Base-by-base conservation (phyloP, 768 basidiomycete species). In the Fomitopsis serialis region DNA sequence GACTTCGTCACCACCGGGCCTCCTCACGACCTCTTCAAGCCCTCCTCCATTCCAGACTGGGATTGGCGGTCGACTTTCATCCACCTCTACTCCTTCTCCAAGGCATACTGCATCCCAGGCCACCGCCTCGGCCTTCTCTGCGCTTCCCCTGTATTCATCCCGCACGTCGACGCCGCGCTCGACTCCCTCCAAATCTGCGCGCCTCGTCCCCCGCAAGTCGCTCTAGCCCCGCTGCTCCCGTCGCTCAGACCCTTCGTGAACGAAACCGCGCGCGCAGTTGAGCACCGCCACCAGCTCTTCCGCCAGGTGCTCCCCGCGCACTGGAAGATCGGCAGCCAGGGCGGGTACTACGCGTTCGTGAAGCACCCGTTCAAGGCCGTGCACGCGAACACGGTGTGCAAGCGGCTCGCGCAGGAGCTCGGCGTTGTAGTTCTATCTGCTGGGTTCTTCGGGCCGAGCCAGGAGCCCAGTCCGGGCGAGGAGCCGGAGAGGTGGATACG, bases 141-240 rank as follows among this genome's bases (percentile, higher is more conserved):
- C 19, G 84, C 85, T 0, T 80, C 83, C 0, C 80, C 83, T 0
- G 55, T 63, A 0, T 66, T 92, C 46, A 68, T 86, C 7, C 59
- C 76, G 4, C 68, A 79, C 17, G 63, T 82, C 46, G 76, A 71
- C 22, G 82, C 74, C n/a, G 78, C 86, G 21, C 78, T 91, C 12
- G 92, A 93, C 66, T 86, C 82, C 56, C 71, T 92, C 35, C 91
- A 92, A 61, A 85, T 90, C 36, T 92, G 91, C 62, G 74, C 90
- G 0, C 86, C 91, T 11, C 78, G 86, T 7, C 78, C 86, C 0
- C 74, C 85, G 15, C 92, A 94, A 61, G 64, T 82, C 9, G 89
- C 87, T 0, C 73, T 92, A 8, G 73, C 74, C 1, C 68, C 72
- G 3, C 70, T 88, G 3, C 69, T 92, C 1, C 72, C 78, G 0